A percentile compares a stretch with the other conserved stretches of the same genome.
Evolutionary conservation across 106 monocot species (phyloP).

Genomic region (Chionographis japonica): DNA sequence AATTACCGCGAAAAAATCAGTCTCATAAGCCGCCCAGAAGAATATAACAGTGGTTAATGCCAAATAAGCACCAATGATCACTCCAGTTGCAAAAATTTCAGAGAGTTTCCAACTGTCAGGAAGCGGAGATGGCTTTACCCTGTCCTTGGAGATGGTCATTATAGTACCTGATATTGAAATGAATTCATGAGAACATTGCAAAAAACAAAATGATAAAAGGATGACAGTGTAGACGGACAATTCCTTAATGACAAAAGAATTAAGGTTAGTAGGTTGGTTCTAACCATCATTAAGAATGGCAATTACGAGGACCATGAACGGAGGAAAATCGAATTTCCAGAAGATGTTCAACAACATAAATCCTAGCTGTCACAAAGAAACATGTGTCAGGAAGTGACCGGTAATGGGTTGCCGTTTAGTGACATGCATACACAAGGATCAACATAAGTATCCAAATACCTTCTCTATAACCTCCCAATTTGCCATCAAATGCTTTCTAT

Average conservation of each 20-base stretch:
- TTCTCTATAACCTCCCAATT: no score
- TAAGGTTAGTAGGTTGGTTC: neutral
- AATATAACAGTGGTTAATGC: constrained; percentile 41
- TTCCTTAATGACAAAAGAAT: neutral
- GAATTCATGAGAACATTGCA: neutral
- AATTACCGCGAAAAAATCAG: constrained; percentile 43
- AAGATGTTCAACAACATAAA: constrained; percentile 38
- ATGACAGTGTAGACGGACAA: neutral
- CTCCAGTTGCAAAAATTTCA: constrained; percentile 52
- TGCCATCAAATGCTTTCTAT: no score
- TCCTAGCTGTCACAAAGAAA: constrained; percentile 34
- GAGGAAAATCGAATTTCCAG: constrained; percentile 58
- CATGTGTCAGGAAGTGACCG: constrained; percentile 3
- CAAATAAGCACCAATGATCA: constrained; percentile 42
- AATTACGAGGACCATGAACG: constrained; percentile 57
- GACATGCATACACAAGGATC: no score
- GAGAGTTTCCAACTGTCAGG: constrained; percentile 59
- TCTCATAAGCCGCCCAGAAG: constrained; percentile 37
- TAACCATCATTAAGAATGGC: constrained; percentile 61
- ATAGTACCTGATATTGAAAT: constrained; percentile 36
- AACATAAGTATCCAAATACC: no score
- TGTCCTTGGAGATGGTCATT: constrained; percentile 62
- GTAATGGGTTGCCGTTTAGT: no score
- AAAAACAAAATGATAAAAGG: neutral
- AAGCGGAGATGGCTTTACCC: constrained; percentile 50